A percentile compares a stretch with the other conserved stretches of the same genome.
phyloP scores from a whole-genome alignment of 2,329 filamentous ascomycete genomes.

The Xylariaceae sp. region DNA sequence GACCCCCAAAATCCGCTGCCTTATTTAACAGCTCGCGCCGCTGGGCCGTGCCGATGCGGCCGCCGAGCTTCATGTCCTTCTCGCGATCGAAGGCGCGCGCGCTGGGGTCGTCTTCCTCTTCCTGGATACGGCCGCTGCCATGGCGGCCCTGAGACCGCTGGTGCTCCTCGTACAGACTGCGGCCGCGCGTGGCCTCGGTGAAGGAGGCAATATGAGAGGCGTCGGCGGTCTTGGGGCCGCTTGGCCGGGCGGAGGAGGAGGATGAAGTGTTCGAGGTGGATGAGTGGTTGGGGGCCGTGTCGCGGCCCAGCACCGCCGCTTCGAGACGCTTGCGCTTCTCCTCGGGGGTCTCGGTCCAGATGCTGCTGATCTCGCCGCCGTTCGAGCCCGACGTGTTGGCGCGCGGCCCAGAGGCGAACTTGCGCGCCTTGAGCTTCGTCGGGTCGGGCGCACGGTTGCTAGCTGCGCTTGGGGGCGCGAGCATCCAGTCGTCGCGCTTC shows the following conservation, averaged over 20 bases:
- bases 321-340: conserved; percentile 77
- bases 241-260: conserved; percentile 27
- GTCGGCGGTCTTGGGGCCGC: too few species aligned
- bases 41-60: conserved; percentile 67
- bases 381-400: conserved; percentile 21
- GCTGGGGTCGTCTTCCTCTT: conserved; percentile 86
- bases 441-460: conserved; percentile 67
- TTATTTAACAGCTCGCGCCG: conserved; percentile 74
- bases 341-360: conserved; percentile 91
- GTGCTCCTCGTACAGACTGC: conserved; percentile 58
- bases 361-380: conserved; percentile 55
- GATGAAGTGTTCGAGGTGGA: conserved; percentile 14
- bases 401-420: conserved; percentile 67
- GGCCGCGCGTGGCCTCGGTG: conserved; percentile 51
- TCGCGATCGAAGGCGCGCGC: conserved; percentile 83
- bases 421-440: conserved; percentile 74
- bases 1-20: conserved; percentile 74
- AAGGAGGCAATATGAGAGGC: conserved; percentile 42
- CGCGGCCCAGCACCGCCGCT: conserved; percentile 76
- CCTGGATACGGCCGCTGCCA: conserved; percentile 34
- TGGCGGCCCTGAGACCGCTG: conserved; percentile 27
- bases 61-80: conserved; percentile 83
- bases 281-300: conserved; percentile 21
- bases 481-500: conserved; percentile 82
- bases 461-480: conserved; percentile 59